Conservation (phyloP, 192 early-diverging fungal genomes). For the Podila epicladia region DNA sequence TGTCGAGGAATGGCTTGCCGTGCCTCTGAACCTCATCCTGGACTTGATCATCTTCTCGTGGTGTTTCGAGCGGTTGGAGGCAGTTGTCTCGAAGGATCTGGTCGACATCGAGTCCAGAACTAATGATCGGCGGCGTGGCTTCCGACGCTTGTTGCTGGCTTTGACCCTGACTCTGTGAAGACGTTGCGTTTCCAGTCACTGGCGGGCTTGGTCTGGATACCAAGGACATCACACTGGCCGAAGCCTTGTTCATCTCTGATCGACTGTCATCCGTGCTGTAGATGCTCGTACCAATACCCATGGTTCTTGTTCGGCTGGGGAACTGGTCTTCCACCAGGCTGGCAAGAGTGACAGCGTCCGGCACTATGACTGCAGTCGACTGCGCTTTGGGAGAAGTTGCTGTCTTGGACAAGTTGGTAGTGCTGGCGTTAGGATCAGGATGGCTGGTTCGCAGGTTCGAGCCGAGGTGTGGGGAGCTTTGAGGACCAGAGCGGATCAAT, state of each 20-base stretch:
- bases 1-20: conserved; percentile 62
- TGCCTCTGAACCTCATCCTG: conserved; percentile 62
- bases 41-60: conserved; percentile 27
- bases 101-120: conserved; percentile 38
- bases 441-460: conserved; percentile 21
- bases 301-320: conserved; percentile 25
- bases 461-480: conserved; percentile 36
- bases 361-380: conserved; percentile 1
- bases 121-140: conserved; percentile 9
- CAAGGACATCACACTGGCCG: conserved; percentile 10
- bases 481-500: conserved; percentile 12
- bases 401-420: conserved; percentile 20
- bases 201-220: conserved; percentile 18
- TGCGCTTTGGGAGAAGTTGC: conserved; percentile 29
- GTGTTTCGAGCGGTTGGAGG: conserved; percentile 30
- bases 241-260: conserved; percentile 17
- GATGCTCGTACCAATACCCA: conserved; percentile 15
- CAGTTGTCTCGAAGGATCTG: conserved; percentile 46
- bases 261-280: conserved; percentile 33
- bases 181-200: background rate
- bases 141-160: conserved; percentile 9
- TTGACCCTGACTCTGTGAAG: background rate
- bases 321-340: conserved; percentile 50
- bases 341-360: conserved; percentile 27
- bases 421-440: conserved; percentile 8